These are phyloP conservation scores for Knufia petricola DNA, from an alignment of 2,329 filamentous ascomycete genomes.

Conservation along the genomic window DNA sequence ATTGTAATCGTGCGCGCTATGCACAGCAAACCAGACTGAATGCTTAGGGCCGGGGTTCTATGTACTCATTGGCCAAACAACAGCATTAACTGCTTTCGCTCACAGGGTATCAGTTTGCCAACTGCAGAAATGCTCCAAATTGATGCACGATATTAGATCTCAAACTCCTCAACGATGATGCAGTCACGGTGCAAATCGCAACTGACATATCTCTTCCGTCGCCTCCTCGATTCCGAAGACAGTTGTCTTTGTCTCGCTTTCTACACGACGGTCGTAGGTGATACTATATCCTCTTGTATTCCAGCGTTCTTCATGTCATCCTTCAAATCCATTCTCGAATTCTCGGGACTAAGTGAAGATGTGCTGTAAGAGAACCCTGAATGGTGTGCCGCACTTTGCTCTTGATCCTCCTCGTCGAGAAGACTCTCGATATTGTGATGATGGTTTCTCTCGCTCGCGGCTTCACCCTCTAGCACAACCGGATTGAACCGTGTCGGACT, in stretches of 20 bases:
- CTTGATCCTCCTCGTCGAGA: neutral
- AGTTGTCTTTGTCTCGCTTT: neutral
- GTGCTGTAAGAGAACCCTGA: neutral
- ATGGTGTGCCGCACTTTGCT: neutral
- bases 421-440: neutral
- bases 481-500: slow-evolving; percentile 9
- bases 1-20: no score
- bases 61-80: neutral
- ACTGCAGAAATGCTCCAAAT: neutral
- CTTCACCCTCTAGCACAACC: slow-evolving; percentile 9
- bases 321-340: neutral
- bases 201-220: neutral
- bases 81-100: neutral
- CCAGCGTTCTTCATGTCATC: neutral
- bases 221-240: neutral
- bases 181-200: slow-evolving; percentile 1
- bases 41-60: neutral
- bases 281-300: neutral
- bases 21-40: no score
- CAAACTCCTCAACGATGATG: slow-evolving; percentile 3
- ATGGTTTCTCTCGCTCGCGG: neutral
- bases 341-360: slow-evolving; percentile 4
- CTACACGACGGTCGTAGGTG: slow-evolving; percentile 3
- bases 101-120: neutral
- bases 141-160: neutral